These are phyloP conservation scores for Waitea zeae DNA, from an alignment of 1,284 basidiomycete genomes.

Conservation along the genomic window DNA sequence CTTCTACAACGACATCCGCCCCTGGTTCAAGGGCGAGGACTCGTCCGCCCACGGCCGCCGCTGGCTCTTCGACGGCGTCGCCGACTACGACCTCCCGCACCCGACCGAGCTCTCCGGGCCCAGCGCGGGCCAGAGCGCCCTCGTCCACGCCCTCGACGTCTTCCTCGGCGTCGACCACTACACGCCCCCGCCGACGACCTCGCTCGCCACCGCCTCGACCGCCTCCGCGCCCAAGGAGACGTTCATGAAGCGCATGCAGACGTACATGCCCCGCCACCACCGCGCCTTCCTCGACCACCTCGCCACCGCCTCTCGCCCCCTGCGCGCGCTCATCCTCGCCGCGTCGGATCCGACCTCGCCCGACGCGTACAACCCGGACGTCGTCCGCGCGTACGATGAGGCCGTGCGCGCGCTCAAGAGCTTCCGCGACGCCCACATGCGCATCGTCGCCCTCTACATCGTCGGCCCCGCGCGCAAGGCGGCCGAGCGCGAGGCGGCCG, in stretches of 20 bases:
- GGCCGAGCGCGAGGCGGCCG: slow-evolving; percentile 11
- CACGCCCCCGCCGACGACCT: slow-evolving; percentile 13
- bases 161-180: slow-evolving; percentile 76
- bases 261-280: slow-evolving; percentile 87
- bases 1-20: slow-evolving; percentile 78
- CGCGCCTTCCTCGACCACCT: slow-evolving; percentile 80
- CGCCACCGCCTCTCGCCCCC: slow-evolving; percentile 35
- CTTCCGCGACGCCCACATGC: slow-evolving; percentile 80
- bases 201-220: slow-evolving; percentile 10
- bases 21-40: slow-evolving; percentile 86
- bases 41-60: slow-evolving; percentile 35
- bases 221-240: slow-evolving; percentile 5
- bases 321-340: slow-evolving; percentile 30
- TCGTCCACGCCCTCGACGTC: slow-evolving; percentile 80
- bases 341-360: no score
- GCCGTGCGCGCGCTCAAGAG: slow-evolving; percentile 60
- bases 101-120: slow-evolving; percentile 69
- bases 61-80: slow-evolving; percentile 76
- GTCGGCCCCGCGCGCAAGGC: slow-evolving; percentile 38
- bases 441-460: slow-evolving; percentile 76
- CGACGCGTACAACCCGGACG: slow-evolving; percentile 12
- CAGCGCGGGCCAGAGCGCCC: slow-evolving; percentile 79
- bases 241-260: slow-evolving; percentile 69
- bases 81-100: slow-evolving; percentile 28
- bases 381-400: slow-evolving; percentile 54